Base-by-base conservation (phyloP, 768 basidiomycete species). In the Tricholoma flavovirens region DNA sequence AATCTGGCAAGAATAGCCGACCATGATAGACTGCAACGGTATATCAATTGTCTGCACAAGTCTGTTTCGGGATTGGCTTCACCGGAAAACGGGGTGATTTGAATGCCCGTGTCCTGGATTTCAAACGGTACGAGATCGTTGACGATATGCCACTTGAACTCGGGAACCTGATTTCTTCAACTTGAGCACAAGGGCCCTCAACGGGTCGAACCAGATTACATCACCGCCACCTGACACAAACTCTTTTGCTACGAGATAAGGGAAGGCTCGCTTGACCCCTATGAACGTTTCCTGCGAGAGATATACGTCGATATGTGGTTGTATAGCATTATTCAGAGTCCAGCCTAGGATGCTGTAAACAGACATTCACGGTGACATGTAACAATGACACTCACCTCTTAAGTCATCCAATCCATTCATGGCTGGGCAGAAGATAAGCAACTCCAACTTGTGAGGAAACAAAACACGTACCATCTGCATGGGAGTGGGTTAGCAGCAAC, bases 321-420 rank as follows among this genome's bases (percentile, higher is more conserved):
- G 89, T 43, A 93, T 86, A 17, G 80, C 77, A 30, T 61, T 63
- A 32, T 75, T 68, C 60, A 91, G 67, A 2, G 90, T 93, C 90
- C 90, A 93, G 51, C 79, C 90, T 90, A 61, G 24, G 24, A 59
- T 58, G 14, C 17, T 19, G 49, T 50, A 53, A 45, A 51, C 56
- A 54, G 54, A 46, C 40, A 38, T 53, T 33, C 53, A 5, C 12
- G 29, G n/a, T 33, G 30, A 10, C 10, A 58, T 33, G 33, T n/a
- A 17, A 26, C 38, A 54, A 56, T 30, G 22, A 7, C 53, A 68
- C 75, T 55, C 59, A 86, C 90, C 87, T 75, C 93, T 78, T 35
- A 95, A 73, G 69, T 96, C 93, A 71, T 96, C 93, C 55, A 96
- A 70, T 3, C 93, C 93, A 64, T 93, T 92, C 75, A 93, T 90